phyloP scores from a whole-genome alignment of 2,329 filamentous ascomycete species.

The Neofusicoccum umdonicola region DNA sequence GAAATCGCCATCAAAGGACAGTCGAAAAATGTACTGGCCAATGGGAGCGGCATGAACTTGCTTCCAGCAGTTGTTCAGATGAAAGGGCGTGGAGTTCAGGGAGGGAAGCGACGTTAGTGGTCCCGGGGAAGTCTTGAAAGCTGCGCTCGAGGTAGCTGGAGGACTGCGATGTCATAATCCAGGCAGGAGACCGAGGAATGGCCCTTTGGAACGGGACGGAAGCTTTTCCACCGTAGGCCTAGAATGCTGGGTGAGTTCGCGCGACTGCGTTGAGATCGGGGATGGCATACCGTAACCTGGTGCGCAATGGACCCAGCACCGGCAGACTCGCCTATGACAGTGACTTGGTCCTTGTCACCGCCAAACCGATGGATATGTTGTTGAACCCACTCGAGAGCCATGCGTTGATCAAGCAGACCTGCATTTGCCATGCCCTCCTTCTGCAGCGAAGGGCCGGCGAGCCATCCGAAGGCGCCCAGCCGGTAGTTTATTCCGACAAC shows the following conservation, averaged over 20 bases:
- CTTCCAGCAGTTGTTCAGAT: not conserved
- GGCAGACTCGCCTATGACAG: constrained; percentile 38
- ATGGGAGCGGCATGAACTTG: not conserved
- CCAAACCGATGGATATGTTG: constrained; percentile 40
- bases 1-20: not conserved
- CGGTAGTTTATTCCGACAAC: constrained; percentile 52
- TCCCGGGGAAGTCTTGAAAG: not conserved
- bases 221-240: constrained; percentile 36
- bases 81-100: not conserved
- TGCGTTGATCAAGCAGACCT: constrained; percentile 38
- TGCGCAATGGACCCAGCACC: constrained; percentile 38
- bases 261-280: no score
- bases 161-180: constrained; percentile 24
- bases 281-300: constrained; percentile 27
- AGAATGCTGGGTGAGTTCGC: no score
- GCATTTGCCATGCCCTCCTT: constrained; percentile 36
- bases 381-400: constrained; percentile 41
- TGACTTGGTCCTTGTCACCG: constrained; percentile 38
- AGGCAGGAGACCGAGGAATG: constrained; percentile 42
- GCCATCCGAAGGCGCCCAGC: constrained; percentile 41
- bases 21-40: not conserved
- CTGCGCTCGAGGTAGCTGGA: not conserved
- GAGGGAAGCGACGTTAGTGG: not conserved
- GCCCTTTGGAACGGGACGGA: constrained; percentile 42
- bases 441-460: constrained; percentile 33